These are phyloP conservation scores for Thuja plicata DNA, from an alignment of 83 land plant genomes.

Conservation along the genomic window DNA sequence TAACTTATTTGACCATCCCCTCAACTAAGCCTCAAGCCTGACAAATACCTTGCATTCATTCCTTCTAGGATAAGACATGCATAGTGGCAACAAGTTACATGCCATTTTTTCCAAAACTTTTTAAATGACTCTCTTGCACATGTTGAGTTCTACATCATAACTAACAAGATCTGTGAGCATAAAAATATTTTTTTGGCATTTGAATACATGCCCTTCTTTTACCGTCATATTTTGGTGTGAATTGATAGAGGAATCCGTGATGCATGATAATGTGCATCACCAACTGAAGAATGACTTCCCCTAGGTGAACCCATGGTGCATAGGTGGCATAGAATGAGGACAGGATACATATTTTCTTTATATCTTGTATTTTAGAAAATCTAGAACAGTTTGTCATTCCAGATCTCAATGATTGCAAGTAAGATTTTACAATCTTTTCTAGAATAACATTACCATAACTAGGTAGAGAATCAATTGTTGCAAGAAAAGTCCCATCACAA, in stretches of 20 bases:
- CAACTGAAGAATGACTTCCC: not conserved
- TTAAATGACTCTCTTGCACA: not conserved
- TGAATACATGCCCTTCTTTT: not conserved
- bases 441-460: not conserved
- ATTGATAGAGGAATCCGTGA: not conserved
- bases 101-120: not conserved
- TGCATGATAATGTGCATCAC: not conserved
- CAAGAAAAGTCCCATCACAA: not conserved
- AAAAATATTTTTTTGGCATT: not conserved
- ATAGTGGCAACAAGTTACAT: not conserved
- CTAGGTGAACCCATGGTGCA: not conserved
- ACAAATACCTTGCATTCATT: not conserved
- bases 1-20: not conserved
- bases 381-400: not conserved
- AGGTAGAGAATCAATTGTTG: not conserved
- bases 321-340: not conserved
- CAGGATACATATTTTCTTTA: not conserved
- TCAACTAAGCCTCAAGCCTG: not conserved
- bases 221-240: not conserved
- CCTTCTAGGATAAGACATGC: not conserved
- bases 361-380: not conserved
- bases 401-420: not conserved
- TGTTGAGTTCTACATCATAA: too few species aligned
- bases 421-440: not conserved
- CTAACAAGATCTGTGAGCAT: not conserved